These are phyloP conservation scores for Aphanomyces cochlioides DNA, from an alignment of 352 stramenopile genomes.

Conservation along the genomic window DNA sequence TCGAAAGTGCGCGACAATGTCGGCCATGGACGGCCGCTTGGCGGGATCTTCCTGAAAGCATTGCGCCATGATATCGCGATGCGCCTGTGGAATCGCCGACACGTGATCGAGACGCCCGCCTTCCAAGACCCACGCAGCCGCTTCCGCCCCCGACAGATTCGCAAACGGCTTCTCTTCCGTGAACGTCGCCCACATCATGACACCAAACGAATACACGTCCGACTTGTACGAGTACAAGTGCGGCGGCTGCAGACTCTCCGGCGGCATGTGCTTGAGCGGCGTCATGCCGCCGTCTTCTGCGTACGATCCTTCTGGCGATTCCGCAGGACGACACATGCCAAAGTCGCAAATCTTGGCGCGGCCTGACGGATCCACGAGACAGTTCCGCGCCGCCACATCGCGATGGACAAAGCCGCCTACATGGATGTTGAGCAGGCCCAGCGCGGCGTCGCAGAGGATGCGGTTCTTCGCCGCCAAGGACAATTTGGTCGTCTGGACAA, in stretches of 20 bases:
- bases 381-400: conserved; percentile 75
- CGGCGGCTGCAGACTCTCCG: conserved; percentile 67
- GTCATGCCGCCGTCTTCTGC: conserved; percentile 59
- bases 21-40: conserved; percentile 17
- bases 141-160: conserved; percentile 51
- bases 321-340: conserved; percentile 60
- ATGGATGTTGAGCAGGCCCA: conserved; percentile 76
- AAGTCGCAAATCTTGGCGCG: conserved; percentile 76
- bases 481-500: conserved; percentile 38
- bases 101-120: conserved; percentile 60
- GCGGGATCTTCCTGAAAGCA: conserved; percentile 16
- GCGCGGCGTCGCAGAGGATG: conserved; percentile 74
- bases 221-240: conserved; percentile 71
- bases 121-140: conserved; percentile 59
- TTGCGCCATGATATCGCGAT: conserved; percentile 56
- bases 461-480: conserved; percentile 47
- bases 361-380: conserved; percentile 55
- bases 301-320: conserved; percentile 45
- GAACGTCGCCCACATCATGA: conserved; percentile 81
- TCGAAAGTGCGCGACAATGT: conserved; percentile 21
- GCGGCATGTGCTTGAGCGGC: conserved; percentile 80
- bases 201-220: conserved; percentile 81
- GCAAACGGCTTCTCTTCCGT: conserved; percentile 53
- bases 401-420: conserved; percentile 80
- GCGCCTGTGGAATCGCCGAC: conserved; percentile 40